Conservation (phyloP, 306 rosid species). For the Vicia villosa region DNA sequence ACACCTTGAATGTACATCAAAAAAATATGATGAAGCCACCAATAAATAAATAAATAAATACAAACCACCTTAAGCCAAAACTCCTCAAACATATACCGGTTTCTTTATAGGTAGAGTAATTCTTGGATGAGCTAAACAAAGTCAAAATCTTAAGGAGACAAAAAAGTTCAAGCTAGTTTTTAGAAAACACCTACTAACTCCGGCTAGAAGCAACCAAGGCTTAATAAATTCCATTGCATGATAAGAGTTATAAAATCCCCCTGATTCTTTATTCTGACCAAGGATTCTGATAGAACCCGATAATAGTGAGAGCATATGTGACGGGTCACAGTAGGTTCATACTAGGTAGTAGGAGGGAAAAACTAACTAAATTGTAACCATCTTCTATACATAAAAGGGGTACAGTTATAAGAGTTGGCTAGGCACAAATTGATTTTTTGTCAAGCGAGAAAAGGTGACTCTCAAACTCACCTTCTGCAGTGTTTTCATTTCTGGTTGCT, state of each 20-base stretch:
- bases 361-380: not conserved
- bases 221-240: not conserved
- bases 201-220: not conserved
- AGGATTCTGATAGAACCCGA: not conserved
- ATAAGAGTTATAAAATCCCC: not conserved
- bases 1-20: not conserved
- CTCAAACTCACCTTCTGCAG: not conserved
- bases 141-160: not conserved
- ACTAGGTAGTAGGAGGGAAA: not conserved
- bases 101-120: not conserved
- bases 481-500: not conserved
- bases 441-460: not conserved
- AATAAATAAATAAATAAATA: not conserved
- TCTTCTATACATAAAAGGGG: not conserved
- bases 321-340: not conserved
- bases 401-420: not conserved
- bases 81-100: not conserved
- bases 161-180: not conserved
- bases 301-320: not conserved
- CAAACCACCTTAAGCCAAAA: not conserved
- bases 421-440: not conserved
- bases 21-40: slow-evolving; percentile 20
- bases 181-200: not conserved
- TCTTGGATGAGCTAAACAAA: slow-evolving; percentile 4
- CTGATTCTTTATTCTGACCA: not conserved